phyloP scores from a whole-genome alignment of 2,329 filamentous ascomycete species.

The Pestalotiopsis sp. region DNA sequence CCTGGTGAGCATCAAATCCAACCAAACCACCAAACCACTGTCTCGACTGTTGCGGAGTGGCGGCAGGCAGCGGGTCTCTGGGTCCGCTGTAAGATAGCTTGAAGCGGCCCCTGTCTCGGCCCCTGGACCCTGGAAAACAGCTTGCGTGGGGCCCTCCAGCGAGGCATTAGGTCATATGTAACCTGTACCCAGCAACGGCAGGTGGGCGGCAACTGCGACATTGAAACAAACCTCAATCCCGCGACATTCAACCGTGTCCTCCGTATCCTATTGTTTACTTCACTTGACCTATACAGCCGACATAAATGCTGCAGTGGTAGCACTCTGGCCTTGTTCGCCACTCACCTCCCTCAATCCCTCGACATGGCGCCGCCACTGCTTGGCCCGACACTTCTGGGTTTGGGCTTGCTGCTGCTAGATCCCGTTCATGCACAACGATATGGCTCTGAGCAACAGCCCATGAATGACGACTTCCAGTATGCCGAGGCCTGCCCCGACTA shows the following conservation, averaged over 20 bases:
- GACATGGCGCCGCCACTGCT: background rate
- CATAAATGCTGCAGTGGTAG: background rate
- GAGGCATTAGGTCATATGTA: background rate
- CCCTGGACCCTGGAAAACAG: background rate
- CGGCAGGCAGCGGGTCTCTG: background rate
- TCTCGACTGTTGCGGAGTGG: background rate
- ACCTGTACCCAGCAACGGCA: background rate
- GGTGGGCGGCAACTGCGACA: background rate
- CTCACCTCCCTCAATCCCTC: background rate
- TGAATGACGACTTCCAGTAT: conserved; percentile 27
- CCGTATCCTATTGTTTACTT: background rate
- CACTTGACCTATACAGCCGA: background rate
- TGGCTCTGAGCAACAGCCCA: conserved; percentile 7
- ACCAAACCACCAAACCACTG: background rate
- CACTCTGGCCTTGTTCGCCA: background rate
- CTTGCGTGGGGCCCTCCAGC: background rate
- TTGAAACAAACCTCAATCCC: background rate
- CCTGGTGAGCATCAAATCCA: background rate
- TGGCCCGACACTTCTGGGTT: background rate
- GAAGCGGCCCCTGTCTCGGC: background rate
- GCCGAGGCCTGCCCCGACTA: conserved; percentile 65
- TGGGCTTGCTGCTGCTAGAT: conserved; percentile 3
- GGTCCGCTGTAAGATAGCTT: background rate
- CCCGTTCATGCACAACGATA: background rate
- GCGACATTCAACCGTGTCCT: background rate